Evolutionary conservation across 805 yeast species (phyloP), one percentile per base, ranked within the genome.

Genomic region (Candida peoriensis): DNA sequence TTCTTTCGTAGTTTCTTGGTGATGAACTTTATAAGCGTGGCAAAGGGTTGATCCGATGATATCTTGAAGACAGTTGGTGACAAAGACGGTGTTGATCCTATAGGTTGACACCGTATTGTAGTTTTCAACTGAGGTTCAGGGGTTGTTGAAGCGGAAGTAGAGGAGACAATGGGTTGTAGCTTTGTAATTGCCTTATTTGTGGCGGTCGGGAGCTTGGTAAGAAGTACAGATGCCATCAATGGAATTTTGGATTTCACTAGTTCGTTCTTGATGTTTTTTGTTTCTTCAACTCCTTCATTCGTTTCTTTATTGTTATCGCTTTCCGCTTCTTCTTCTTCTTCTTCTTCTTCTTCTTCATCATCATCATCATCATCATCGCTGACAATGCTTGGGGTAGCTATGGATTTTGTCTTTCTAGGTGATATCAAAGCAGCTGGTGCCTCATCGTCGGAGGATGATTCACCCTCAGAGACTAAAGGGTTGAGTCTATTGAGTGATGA

Each of bases 41-140:
- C 59, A 32, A 73, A 66, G 5, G 66, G 66, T 38, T 71, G 77
- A 20, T 60, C 57, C 16, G 64, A 51, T 11, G 75, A 65, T 3
- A 74, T 72, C 38, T 65, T 68, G 48, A 72, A 76, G 1, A 72
- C 61, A 3, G 63, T 57, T 0, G 83, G 83, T 2, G 50, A 57
- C 4, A 79, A 58, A 4, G 61, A 58, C 1, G 72, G 70, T 0
- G 76, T 64, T 1, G 81, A 69, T 0, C 85, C 85, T 22, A 79
- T 72, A 2, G 85, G 70, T 41, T 70, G 74, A 47, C 80, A 74
- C 23, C 84, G 54, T 8, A 78, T 58, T 1, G 72, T 65, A 12
- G 76, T 44, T 28, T 48, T 52, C 13, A 28, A 34, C 5, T 33
- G 26, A 14, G 24, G 25, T 18, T 39, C 11, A n/a, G 15, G 15